phyloP scores from a whole-genome alignment of 1,284 basidiomycete species.

The Malassezia psittaci region DNA sequence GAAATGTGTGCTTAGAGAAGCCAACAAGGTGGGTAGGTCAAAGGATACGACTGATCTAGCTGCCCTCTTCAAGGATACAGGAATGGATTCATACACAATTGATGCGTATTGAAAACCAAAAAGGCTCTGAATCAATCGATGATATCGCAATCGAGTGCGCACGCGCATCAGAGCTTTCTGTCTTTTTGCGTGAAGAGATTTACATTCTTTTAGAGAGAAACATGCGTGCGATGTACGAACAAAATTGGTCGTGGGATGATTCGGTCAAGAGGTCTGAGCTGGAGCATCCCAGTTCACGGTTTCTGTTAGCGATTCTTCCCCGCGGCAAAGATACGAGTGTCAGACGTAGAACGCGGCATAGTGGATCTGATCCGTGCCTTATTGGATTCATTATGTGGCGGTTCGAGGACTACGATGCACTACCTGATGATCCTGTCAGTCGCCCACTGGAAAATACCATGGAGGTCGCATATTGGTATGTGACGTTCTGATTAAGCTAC shows the following conservation, averaged over 20 bases:
- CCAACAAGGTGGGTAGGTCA: background rate
- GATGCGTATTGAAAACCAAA: too few species aligned
- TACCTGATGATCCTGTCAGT: background rate
- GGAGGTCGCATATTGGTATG: constrained; percentile 17
- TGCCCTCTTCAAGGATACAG: background rate
- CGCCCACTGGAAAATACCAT: background rate
- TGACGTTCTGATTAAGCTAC: constrained; percentile 1
- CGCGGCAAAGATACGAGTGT: background rate
- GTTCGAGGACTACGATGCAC: constrained; percentile 8
- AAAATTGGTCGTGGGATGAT: constrained; percentile 1
- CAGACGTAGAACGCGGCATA: background rate
- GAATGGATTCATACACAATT: background rate
- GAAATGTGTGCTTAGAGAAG: background rate
- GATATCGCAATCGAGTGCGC: background rate
- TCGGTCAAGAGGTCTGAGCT: constrained; percentile 7
- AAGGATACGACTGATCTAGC: background rate
- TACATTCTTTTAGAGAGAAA: constrained; percentile 11
- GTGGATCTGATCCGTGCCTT: background rate
- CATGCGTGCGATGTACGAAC: constrained; percentile 11
- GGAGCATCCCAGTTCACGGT: constrained; percentile 1
- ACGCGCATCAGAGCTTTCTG: constrained; percentile 1
- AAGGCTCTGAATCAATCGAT: too few species aligned
- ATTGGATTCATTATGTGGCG: constrained; percentile 17
- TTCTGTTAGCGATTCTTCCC: constrained; percentile 3
- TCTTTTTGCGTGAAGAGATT: background rate